A percentile compares a stretch with the other conserved stretches of the same genome.
phyloP scores from a whole-genome alignment of 768 basidiomycete species.

The Macrolepiota dolichaula region DNA sequence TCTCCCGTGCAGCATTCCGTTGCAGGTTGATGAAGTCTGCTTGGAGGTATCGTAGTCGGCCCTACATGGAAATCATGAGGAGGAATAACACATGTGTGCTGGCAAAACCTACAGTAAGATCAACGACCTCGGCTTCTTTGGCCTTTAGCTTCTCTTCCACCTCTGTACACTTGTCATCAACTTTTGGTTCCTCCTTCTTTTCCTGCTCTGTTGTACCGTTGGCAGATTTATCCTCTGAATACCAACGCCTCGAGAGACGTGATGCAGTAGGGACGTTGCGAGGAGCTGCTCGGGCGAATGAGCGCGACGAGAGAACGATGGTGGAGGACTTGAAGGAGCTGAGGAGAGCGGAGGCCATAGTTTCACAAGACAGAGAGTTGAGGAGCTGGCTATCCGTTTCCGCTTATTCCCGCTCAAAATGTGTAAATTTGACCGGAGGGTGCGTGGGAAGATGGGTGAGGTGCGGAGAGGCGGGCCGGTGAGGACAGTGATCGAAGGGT shows the following conservation, averaged over 20 bases:
- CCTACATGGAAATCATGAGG: conserved; percentile 39
- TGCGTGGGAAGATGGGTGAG: conserved; percentile 8
- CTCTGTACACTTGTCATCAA: conserved; percentile 25
- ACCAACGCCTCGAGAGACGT: conserved; percentile 39
- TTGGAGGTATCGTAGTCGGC: conserved; percentile 85
- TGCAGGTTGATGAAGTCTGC: conserved; percentile 97
- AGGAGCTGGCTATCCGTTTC: conserved; percentile 1
- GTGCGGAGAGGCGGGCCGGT: background rate
- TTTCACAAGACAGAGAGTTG: conserved; percentile 13
- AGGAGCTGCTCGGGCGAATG: conserved; percentile 25
- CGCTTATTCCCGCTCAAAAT: conserved; percentile 1
- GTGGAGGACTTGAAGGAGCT: conserved; percentile 58
- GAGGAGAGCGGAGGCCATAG: conserved; percentile 53
- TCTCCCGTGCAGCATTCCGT: conserved; percentile 87
- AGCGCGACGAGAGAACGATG: conserved; percentile 49
- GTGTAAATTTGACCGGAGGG: conserved; percentile 4
- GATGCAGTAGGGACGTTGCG: conserved; percentile 28
- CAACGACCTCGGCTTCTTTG: conserved; percentile 78
- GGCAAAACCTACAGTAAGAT: conserved; percentile 64
- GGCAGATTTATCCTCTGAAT: conserved; percentile 53
- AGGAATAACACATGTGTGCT: conserved; percentile 13
- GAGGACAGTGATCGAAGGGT: background rate
- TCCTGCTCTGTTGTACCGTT: conserved; percentile 23
- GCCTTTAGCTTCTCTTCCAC: conserved; percentile 65
- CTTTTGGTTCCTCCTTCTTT: conserved; percentile 26